phyloP scores from a whole-genome alignment of 1,284 basidiomycete genomes.

The Melampsora americana region DNA sequence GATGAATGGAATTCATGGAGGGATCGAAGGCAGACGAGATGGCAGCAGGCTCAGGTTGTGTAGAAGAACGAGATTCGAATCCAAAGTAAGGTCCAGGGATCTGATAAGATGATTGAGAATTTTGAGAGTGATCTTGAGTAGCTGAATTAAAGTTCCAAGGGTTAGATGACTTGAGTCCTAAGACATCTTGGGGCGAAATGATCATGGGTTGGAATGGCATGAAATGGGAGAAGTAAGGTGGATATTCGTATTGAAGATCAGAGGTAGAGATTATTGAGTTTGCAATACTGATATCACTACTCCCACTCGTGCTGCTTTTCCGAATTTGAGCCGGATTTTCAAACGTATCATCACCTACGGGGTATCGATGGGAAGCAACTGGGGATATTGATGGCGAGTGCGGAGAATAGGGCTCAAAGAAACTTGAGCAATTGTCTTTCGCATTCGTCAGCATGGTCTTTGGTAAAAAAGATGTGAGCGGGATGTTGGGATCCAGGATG shows the following conservation, averaged over 20 bases:
- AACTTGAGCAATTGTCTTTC: not conserved
- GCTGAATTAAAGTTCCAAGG: not conserved
- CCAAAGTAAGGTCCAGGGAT: not conserved
- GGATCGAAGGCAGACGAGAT: not conserved
- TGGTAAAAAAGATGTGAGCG: not conserved
- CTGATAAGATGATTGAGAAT: not conserved
- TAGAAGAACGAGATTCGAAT: not conserved
- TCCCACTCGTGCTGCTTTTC: conserved; percentile 3
- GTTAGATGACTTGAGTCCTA: not conserved
- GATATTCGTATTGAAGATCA: not conserved
- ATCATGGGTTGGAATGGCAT: not conserved
- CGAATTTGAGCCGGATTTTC: not conserved
- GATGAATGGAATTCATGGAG: not conserved
- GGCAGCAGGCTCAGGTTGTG: not conserved
- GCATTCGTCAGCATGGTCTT: not conserved
- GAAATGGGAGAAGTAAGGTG: not conserved
- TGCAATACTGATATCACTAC: conserved; percentile 1
- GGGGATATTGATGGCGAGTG: not conserved
- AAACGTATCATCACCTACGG: conserved; percentile 3
- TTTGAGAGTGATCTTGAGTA: not conserved
- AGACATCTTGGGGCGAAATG: not conserved
- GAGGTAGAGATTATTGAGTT: not conserved
- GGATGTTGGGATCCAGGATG: not conserved
- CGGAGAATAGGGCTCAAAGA: not conserved
- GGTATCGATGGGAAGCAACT: not conserved